Percentiles rank a stretch among this genome's conserved stretches.
phyloP scores from a whole-genome alignment of 306 rosid species.

The Trichosanthes truncata region DNA sequence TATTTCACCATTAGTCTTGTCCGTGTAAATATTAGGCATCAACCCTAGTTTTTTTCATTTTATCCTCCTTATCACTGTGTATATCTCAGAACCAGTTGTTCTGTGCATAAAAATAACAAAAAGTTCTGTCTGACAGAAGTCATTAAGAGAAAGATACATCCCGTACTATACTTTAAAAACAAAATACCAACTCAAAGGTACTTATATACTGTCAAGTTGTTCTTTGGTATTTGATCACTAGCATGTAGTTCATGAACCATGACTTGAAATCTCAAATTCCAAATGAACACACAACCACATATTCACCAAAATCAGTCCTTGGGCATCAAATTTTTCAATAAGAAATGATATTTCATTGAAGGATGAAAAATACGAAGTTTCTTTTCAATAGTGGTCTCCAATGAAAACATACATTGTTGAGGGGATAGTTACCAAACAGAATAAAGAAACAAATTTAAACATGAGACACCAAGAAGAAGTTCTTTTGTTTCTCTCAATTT shows the following conservation, averaged over 20 bases:
- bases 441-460: neutral
- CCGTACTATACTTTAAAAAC: neutral
- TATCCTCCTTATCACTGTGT: neutral
- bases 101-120: neutral
- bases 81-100: neutral
- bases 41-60: neutral
- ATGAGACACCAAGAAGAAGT: neutral
- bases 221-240: neutral
- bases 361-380: neutral
- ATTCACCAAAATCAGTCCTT: no score
- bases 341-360: neutral
- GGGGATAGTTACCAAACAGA: neutral
- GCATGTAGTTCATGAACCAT: neutral
- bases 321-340: neutral
- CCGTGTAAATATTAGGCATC: neutral
- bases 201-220: neutral
- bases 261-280: neutral
- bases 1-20: neutral
- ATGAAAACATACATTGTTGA: neutral
- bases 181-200: neutral
- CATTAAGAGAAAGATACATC: neutral
- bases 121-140: no score
- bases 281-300: neutral
- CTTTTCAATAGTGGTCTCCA: neutral
- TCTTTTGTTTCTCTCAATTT: neutral